phyloP scores from a whole-genome alignment of 2,329 filamentous ascomycete genomes.

The Talaromyces sp. region DNA sequence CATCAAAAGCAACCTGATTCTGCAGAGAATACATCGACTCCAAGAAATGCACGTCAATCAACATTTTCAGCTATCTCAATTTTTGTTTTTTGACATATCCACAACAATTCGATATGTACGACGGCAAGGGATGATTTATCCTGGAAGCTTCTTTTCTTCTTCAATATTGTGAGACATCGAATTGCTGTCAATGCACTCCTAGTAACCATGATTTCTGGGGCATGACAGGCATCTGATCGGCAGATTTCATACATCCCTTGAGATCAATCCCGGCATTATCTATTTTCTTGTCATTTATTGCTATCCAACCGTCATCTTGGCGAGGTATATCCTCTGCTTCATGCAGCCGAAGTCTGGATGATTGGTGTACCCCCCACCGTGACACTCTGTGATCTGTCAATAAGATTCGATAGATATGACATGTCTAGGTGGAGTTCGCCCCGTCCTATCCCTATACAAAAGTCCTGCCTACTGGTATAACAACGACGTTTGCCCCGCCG shows the following conservation, averaged over 20 bases:
- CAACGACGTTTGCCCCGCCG: background rate
- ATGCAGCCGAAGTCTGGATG: background rate
- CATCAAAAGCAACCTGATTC: background rate
- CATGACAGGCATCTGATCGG: background rate
- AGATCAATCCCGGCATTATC: constrained; percentile 3
- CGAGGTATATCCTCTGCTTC: background rate
- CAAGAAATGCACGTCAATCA: background rate
- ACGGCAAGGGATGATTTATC: constrained; percentile 6
- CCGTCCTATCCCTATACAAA: background rate
- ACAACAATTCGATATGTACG: background rate
- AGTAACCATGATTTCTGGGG: constrained; percentile 1
- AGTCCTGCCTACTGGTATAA: constrained; percentile 5
- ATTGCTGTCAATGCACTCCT: constrained; percentile 6
- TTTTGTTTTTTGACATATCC: background rate
- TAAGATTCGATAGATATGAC: constrained; percentile 15
- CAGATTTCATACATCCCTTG: constrained; percentile 1
- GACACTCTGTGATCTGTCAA: constrained; percentile 5
- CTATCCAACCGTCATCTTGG: constrained; percentile 3
- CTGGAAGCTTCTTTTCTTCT: constrained; percentile 1
- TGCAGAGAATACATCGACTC: background rate
- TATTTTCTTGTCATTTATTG: constrained; percentile 9
- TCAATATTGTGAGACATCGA: background rate
- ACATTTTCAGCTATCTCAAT: background rate
- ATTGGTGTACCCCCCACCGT: constrained; percentile 4
- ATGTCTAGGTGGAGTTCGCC: constrained; percentile 4